phyloP scores from a whole-genome alignment of 345 rosid genomes.

The Nasturtium officinale region DNA sequence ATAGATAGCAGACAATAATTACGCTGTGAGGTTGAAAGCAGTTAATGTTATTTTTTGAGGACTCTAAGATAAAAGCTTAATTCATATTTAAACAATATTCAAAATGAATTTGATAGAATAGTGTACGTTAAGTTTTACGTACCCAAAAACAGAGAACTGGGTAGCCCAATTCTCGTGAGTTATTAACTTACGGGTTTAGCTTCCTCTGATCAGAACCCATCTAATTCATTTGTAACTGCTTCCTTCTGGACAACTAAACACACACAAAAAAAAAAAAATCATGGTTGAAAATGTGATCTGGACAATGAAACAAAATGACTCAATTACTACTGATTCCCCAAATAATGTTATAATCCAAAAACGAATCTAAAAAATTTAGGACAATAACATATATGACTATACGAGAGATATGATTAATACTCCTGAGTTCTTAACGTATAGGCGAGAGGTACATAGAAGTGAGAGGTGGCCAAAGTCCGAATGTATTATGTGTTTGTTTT shows the following conservation, averaged over 20 bases:
- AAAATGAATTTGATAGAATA: not conserved
- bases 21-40: not conserved
- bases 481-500: not conserved
- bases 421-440: not conserved
- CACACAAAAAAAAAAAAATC: too few species aligned
- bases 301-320: too few species aligned
- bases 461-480: not conserved
- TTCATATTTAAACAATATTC: not conserved
- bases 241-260: too few species aligned
- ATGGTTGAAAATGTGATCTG: too few species aligned
- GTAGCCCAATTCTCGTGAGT: not conserved
- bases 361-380: too few species aligned
- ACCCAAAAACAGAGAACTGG: not conserved
- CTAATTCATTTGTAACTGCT: too few species aligned
- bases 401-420: not conserved
- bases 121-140: slow-evolving; percentile 1
- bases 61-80: not conserved
- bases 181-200: not conserved
- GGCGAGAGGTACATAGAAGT: not conserved
- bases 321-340: too few species aligned
- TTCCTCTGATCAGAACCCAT: too few species aligned
- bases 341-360: too few species aligned
- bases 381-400: too few species aligned
- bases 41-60: not conserved
- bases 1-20: not conserved